Evolutionary conservation across 768 basidiomycete genomes (phyloP).

Genomic region (Mycena olivaceomarginata): DNA sequence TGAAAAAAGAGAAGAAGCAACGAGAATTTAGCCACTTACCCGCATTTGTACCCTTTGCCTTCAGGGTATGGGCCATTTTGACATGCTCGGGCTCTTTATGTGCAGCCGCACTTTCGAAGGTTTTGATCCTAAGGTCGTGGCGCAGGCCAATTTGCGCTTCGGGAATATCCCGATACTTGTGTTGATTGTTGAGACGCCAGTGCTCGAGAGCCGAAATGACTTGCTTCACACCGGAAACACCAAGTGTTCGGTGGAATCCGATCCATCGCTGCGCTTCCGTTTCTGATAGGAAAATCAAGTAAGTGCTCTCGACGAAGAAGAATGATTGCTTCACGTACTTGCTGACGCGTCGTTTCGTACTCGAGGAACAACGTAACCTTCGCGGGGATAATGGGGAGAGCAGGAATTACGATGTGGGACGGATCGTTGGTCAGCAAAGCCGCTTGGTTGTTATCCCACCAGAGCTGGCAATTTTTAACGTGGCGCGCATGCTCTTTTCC

Average conservation of each 20-base stretch:
- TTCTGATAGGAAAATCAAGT: conserved; percentile 1
- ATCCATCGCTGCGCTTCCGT: conserved; percentile 11
- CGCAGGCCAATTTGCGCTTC: conserved; percentile 17
- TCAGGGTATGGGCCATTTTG: too few species aligned
- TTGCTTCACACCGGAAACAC: conserved; percentile 6
- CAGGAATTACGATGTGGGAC: too few species aligned
- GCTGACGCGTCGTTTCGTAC: conserved; percentile 28
- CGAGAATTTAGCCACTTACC: too few species aligned
- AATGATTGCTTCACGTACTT: conserved; percentile 15
- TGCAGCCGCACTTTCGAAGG: too few species aligned
- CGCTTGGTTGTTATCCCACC: conserved; percentile 18
- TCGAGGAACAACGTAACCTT: too few species aligned
- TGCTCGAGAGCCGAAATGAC: conserved; percentile 26
- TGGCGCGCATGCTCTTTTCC: conserved; percentile 13
- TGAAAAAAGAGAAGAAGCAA: too few species aligned
- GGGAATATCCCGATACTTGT: conserved; percentile 6
- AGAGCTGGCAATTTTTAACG: conserved; percentile 2
- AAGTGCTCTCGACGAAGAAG: too few species aligned
- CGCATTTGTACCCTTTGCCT: too few species aligned
- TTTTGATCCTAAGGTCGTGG: conserved; percentile 3
- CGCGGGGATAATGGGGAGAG: too few species aligned
- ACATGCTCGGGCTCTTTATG: too few species aligned
- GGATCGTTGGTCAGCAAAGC: neutral
- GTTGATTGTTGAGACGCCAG: conserved; percentile 16
- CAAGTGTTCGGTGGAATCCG: neutral